These are phyloP conservation scores for Pelargonium citronellum DNA, from an alignment of 441 rosid genomes.

Conservation along the genomic window DNA sequence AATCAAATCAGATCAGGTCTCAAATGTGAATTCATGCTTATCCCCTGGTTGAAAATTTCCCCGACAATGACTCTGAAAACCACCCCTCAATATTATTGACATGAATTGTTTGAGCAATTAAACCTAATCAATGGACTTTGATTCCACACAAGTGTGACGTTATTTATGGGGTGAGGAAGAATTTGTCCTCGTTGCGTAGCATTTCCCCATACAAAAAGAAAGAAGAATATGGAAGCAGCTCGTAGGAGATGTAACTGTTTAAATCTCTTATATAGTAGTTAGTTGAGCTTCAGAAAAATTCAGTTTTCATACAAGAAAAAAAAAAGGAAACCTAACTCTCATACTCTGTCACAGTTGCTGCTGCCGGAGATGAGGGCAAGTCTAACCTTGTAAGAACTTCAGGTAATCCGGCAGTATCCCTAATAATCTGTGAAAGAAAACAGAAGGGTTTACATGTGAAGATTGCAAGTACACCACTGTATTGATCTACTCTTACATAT, in stretches of 20 bases:
- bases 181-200: neutral
- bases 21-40: too few species aligned
- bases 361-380: conserved; percentile 34
- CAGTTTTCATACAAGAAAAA: neutral
- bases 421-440: conserved; percentile 51
- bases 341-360: conserved; percentile 45
- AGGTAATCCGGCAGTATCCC: conserved; percentile 66
- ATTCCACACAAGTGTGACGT: too few species aligned
- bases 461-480: neutral
- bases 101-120: too few species aligned
- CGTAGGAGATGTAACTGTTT: conserved; percentile 5
- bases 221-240: too few species aligned
- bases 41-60: too few species aligned
- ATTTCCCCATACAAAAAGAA: neutral
- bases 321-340: conserved; percentile 40
- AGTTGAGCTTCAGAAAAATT: neutral
- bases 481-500: too few species aligned
- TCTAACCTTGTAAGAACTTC: conserved; percentile 83
- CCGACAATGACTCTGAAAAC: too few species aligned
- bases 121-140: too few species aligned
- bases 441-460: neutral
- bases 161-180: too few species aligned
- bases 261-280: neutral
- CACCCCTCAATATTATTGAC: too few species aligned
- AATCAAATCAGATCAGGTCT: too few species aligned